phyloP scores from a whole-genome alignment of 129 eudicot species.

The Tagetes erecta region DNA sequence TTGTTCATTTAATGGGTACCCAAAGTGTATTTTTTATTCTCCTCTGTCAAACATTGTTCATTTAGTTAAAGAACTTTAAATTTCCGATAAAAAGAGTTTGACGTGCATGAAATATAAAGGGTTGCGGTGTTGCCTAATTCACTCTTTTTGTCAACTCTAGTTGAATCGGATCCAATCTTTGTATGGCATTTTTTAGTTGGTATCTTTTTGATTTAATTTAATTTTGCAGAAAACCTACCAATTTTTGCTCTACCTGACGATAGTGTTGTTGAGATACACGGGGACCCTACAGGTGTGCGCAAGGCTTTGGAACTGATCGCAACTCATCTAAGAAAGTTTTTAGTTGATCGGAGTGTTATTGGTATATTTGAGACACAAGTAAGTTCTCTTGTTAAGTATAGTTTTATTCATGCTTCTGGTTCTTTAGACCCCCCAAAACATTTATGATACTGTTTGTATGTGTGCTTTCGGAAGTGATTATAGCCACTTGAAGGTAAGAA shows the following conservation, averaged over 20 bases:
- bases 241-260: constrained; percentile 87
- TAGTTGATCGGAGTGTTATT: constrained; percentile 86
- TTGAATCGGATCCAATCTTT: background rate
- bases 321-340: constrained; percentile 79
- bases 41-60: background rate
- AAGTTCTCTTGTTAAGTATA: constrained; percentile 19
- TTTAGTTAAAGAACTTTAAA: background rate
- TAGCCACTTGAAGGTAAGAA: background rate
- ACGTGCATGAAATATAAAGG: background rate
- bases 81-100: background rate
- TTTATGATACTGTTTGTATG: background rate
- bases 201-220: constrained; percentile 16
- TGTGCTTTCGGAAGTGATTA: background rate
- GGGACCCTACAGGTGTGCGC: constrained; percentile 74
- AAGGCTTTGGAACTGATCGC: constrained; percentile 83
- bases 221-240: constrained; percentile 78
- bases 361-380: constrained; percentile 78
- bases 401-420: background rate
- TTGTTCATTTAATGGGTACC: background rate
- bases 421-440: background rate
- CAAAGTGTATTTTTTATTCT: background rate
- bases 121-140: too few species aligned
- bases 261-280: constrained; percentile 83
- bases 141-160: background rate
- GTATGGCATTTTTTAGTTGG: background rate